These are phyloP conservation scores for Tolypocladium album DNA, from an alignment of 2,329 filamentous ascomycete species.

Conservation along the genomic window DNA sequence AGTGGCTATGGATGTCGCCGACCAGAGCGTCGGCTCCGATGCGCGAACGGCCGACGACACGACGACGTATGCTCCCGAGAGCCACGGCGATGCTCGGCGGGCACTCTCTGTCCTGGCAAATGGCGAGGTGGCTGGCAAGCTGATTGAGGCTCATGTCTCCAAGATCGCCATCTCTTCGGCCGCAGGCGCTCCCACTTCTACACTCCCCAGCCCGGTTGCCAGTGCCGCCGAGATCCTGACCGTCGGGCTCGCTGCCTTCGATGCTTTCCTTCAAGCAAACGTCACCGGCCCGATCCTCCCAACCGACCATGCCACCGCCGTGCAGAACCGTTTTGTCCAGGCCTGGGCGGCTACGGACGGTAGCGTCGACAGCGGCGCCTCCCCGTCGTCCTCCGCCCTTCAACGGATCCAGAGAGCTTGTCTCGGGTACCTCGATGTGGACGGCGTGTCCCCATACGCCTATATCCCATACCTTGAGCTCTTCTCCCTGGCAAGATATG, in stretches of 20 bases:
- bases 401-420: conserved; percentile 43
- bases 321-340: conserved; percentile 29
- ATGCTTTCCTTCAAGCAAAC: conserved; percentile 76
- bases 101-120: conserved; percentile 6
- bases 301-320: conserved; percentile 6
- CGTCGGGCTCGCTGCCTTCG: conserved; percentile 35
- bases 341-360: conserved; percentile 17
- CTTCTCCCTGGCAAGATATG: conserved; percentile 58
- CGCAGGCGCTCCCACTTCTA: neutral
- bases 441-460: conserved; percentile 79
- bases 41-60: neutral
- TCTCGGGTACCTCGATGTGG: conserved; percentile 59
- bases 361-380: neutral
- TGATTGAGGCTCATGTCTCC: conserved; percentile 4
- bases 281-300: conserved; percentile 76
- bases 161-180: neutral
- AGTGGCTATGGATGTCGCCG: neutral
- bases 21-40: neutral
- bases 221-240: conserved; percentile 10
- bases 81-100: conserved; percentile 3
- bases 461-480: conserved; percentile 77
- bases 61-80: neutral
- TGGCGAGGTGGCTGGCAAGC: conserved; percentile 1
- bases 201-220: neutral
- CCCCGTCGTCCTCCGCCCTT: conserved; percentile 11